These are phyloP conservation scores for Hypoxylon fragiforme DNA, from an alignment of 495 filamentous ascomycete genomes.

Conservation along the genomic window DNA sequence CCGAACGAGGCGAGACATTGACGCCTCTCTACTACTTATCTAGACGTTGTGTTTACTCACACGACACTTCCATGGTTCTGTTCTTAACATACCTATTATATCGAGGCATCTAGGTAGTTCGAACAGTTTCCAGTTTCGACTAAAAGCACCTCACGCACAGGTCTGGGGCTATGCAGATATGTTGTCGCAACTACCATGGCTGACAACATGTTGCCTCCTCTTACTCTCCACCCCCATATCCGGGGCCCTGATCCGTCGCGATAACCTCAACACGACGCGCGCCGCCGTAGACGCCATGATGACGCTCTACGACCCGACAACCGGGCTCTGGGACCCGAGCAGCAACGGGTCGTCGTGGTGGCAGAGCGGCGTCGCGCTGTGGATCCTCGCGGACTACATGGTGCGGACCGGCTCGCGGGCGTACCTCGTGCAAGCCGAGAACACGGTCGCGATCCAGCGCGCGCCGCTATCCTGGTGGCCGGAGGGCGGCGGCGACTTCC, in stretches of 20 bases:
- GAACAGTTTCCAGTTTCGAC: too few species aligned
- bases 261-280: slow-evolving; percentile 10
- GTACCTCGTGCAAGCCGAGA: slow-evolving; percentile 39
- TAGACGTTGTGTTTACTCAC: too few species aligned
- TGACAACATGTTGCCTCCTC: slow-evolving; percentile 13
- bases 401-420: slow-evolving; percentile 34
- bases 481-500: slow-evolving; percentile 47
- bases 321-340: slow-evolving; percentile 42
- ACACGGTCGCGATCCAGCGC: slow-evolving; percentile 41
- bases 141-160: too few species aligned
- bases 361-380: slow-evolving; percentile 48
- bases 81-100: too few species aligned
- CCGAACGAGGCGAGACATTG: neutral
- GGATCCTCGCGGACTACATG: slow-evolving; percentile 45
- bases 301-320: slow-evolving; percentile 37
- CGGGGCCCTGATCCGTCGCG: neutral
- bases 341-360: slow-evolving; percentile 41
- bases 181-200: slow-evolving; percentile 3
- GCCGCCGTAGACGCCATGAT: slow-evolving; percentile 47
- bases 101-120: too few species aligned
- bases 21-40: neutral
- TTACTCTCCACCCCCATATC: neutral
- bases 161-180: slow-evolving; percentile 5
- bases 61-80: too few species aligned
- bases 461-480: slow-evolving; percentile 43